These are phyloP conservation scores for Taiwanofungus camphoratus DNA, from an alignment of 1,284 basidiomycete genomes.

Conservation along the genomic window DNA sequence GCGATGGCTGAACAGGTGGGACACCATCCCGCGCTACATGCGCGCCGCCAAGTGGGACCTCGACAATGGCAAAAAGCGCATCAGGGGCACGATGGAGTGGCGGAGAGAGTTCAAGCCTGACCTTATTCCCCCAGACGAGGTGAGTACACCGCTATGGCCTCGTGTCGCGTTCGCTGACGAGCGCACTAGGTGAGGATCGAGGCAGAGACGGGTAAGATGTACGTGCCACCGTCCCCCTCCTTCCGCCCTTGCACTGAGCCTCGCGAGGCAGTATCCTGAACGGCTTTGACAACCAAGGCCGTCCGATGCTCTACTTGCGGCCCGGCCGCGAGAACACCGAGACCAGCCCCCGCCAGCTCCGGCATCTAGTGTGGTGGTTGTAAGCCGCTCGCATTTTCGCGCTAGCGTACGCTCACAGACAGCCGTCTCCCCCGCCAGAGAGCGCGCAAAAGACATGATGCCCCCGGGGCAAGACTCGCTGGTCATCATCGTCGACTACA, in stretches of 20 bases:
- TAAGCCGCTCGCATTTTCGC: constrained; percentile 35
- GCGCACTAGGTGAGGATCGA: constrained; percentile 68
- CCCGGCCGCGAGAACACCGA: constrained; percentile 81
- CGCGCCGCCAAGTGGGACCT: constrained; percentile 81
- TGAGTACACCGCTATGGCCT: constrained; percentile 23
- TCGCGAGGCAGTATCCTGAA: constrained; percentile 54
- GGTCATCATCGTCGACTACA: constrained; percentile 81
- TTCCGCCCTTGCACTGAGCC: background rate
- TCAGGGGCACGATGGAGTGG: constrained; percentile 78
- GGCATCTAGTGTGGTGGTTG: constrained; percentile 81
- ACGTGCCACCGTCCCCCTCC: constrained; percentile 23
- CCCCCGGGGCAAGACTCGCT: constrained; percentile 77
- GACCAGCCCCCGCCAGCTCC: constrained; percentile 67
- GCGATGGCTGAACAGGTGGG: constrained; percentile 68
- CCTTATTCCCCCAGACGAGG: constrained; percentile 73
- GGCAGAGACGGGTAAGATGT: constrained; percentile 85
- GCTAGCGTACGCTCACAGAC: background rate
- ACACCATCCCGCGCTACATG: constrained; percentile 77
- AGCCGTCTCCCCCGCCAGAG: constrained; percentile 37
- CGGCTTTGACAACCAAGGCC: constrained; percentile 78
- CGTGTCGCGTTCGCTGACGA: background rate
- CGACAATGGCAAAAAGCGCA: constrained; percentile 69
- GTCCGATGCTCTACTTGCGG: constrained; percentile 81
- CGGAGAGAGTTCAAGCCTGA: constrained; percentile 78
- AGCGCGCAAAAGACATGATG: constrained; percentile 83